These are phyloP conservation scores for Puccinellia tenuiflora DNA, from an alignment of 176 grass and related monocot genomes.

Conservation along the genomic window DNA sequence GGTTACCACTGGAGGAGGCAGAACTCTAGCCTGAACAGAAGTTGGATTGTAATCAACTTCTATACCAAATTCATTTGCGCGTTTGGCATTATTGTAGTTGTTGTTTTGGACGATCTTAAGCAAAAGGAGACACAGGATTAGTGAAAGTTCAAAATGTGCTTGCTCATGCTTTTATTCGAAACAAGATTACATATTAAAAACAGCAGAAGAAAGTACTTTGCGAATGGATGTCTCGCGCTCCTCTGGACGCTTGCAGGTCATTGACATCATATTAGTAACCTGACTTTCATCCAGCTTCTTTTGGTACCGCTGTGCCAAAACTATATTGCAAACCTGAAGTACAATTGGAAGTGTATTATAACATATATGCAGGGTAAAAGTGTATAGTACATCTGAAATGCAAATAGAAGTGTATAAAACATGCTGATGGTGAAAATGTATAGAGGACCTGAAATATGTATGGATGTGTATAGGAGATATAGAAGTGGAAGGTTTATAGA, in stretches of 20 bases:
- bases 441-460: slow-evolving; percentile 29
- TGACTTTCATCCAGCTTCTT: slow-evolving; percentile 46
- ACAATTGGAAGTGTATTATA: neutral
- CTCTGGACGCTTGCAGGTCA: slow-evolving; percentile 32
- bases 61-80: slow-evolving; percentile 67
- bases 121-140: neutral
- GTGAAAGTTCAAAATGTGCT: neutral
- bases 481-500: neutral
- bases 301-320: slow-evolving; percentile 51
- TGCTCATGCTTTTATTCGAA: neutral
- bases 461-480: neutral
- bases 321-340: slow-evolving; percentile 57
- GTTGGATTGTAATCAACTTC: slow-evolving; percentile 41
- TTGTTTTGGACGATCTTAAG: slow-evolving; percentile 47
- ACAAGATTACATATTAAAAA: neutral
- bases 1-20: slow-evolving; percentile 44
- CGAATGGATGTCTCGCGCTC: slow-evolving; percentile 28
- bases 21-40: slow-evolving; percentile 46
- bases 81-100: slow-evolving; percentile 36
- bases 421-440: neutral
- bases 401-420: neutral
- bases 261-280: slow-evolving; percentile 18
- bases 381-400: neutral
- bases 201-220: slow-evolving; percentile 16
- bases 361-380: neutral